Evolutionary conservation across 371 early-diverging fungal genomes (phyloP), one percentile per base, ranked within the genome.

Genomic region (Blastocladiella emersonii): DNA sequence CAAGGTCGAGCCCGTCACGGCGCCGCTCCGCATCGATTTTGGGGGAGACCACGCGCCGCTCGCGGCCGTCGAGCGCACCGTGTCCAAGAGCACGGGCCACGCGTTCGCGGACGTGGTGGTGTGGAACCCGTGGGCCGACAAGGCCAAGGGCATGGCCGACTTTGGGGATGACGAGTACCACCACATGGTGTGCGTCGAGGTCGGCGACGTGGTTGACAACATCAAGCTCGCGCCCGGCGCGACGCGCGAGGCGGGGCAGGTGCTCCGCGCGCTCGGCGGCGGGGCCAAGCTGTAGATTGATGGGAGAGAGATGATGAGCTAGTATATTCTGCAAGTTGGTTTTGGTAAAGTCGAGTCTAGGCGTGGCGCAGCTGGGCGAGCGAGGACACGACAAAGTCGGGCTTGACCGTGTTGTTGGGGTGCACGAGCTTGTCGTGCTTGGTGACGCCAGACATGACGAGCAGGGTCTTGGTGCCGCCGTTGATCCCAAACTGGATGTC

Each of bases 111-210:
- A 61, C 49, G 61, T 76, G 78, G 95, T 95, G 56, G 87, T 97
- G 39, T 97, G 98, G 98, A 97, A 97, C 67, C 94, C 94, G 13
- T 95, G 95, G 95, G 75, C 76, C 23, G 92, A 90, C 37, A 92
- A 91, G 76, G 84, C 95, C 17, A 77, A 80, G 57, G 84, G 74
- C 32, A 90, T 95, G 90, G 79, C 79, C 23, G 98, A 97, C 69
- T 91, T 95, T 73, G 90, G 76, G 34, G 84, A 93, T 70, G 82
- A 80, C 43, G 88, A 85, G 71, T 93, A 86, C 68, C 73, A 82
- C 44, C 69, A 84, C 56, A 91, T 92, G 90, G 74, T 92, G 45
- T 93, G 93, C 65, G 89, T 93, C 25, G 93, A 95, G 74, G 86
- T 82, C 23, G 95, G 95, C 19, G 78, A 83, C 35, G 92, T 93